These are phyloP conservation scores for Phytophthora pinifolia DNA, from an alignment of 352 stramenopile genomes.

Conservation along the genomic window DNA sequence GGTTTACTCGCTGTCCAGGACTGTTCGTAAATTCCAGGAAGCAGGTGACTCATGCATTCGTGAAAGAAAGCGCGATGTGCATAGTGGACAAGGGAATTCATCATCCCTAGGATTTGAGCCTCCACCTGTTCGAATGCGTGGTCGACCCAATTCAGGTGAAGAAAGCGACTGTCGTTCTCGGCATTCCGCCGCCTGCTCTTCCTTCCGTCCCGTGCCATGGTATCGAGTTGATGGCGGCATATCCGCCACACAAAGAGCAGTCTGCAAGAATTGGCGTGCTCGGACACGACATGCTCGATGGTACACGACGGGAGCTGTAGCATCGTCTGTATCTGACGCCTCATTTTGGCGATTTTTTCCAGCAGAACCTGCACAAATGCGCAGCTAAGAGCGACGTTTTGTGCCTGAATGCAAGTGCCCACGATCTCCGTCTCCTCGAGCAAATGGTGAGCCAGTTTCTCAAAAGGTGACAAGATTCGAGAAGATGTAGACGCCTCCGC, in stretches of 20 bases:
- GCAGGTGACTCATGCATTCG: conserved; percentile 44
- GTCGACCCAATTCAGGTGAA: conserved; percentile 70
- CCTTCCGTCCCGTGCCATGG: conserved; percentile 36
- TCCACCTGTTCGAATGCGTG: conserved; percentile 66
- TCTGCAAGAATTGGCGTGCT: conserved; percentile 56
- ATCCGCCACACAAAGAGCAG: conserved; percentile 72
- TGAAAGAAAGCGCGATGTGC: conserved; percentile 62
- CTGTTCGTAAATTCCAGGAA: conserved; percentile 60
- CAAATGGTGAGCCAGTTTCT: conserved; percentile 70
- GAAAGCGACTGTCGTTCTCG: conserved; percentile 23
- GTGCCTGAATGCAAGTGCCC: conserved; percentile 62
- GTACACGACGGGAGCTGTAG: conserved; percentile 35
- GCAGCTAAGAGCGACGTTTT: conserved; percentile 55
- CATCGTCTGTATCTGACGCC: conserved; percentile 28
- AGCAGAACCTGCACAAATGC: conserved; percentile 68
- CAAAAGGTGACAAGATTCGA: conserved; percentile 49
- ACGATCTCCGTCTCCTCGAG: conserved; percentile 75
- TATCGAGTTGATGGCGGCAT: conserved; percentile 59
- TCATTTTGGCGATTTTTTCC: conserved; percentile 57
- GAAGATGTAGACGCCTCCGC: neutral
- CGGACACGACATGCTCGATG: conserved; percentile 47
- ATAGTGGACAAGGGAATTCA: conserved; percentile 55
- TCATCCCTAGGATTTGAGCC: conserved; percentile 44
- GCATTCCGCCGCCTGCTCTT: conserved; percentile 17
- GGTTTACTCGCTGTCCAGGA: conserved; percentile 51